Evolutionary conservation across 1,139 yeast species (phyloP).

Genomic region (Arxiozyma slooffiae): DNA sequence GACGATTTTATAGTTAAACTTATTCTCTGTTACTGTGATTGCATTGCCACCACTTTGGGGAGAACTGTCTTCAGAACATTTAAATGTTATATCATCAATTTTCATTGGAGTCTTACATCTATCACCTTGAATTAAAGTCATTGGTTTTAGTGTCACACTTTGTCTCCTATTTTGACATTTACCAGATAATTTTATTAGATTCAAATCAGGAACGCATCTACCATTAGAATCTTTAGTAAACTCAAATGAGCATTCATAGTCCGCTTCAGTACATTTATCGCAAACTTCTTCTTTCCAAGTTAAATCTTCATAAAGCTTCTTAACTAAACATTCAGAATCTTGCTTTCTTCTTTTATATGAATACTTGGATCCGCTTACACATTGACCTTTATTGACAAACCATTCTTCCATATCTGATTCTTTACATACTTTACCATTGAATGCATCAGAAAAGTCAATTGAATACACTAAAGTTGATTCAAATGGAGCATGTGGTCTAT

Average conservation of each 20-base stretch:
- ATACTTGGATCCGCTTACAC: slow-evolving; percentile 69
- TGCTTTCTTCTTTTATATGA: slow-evolving; percentile 58
- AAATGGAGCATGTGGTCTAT: slow-evolving; percentile 21
- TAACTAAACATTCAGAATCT: slow-evolving; percentile 60
- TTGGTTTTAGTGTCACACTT: slow-evolving; percentile 16
- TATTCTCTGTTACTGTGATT: slow-evolving; percentile 24
- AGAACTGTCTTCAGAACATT: slow-evolving; percentile 22
- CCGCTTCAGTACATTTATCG: slow-evolving; percentile 48
- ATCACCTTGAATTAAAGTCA: slow-evolving; percentile 41
- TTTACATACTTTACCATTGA: slow-evolving; percentile 43
- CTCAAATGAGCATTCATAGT: slow-evolving; percentile 66
- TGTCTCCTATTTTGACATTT: slow-evolving; percentile 26
- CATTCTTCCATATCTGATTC: slow-evolving; percentile 59
- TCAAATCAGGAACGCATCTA: slow-evolving; percentile 47
- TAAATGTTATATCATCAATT: slow-evolving; percentile 23
- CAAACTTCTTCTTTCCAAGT: slow-evolving; percentile 50
- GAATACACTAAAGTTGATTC: slow-evolving; percentile 30
- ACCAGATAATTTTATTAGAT: slow-evolving; percentile 27
- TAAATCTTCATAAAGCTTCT: slow-evolving; percentile 50
- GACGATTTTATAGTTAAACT: slow-evolving; percentile 26
- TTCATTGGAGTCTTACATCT: slow-evolving; percentile 32
- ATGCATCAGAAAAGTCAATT: slow-evolving; percentile 55
- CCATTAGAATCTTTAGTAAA: slow-evolving; percentile 39
- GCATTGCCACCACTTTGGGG: slow-evolving; percentile 13
- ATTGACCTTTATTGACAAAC: slow-evolving; percentile 46